These are phyloP conservation scores for Aureobasidium sp. DNA, from an alignment of 2,329 filamentous ascomycete species.

Conservation along the genomic window DNA sequence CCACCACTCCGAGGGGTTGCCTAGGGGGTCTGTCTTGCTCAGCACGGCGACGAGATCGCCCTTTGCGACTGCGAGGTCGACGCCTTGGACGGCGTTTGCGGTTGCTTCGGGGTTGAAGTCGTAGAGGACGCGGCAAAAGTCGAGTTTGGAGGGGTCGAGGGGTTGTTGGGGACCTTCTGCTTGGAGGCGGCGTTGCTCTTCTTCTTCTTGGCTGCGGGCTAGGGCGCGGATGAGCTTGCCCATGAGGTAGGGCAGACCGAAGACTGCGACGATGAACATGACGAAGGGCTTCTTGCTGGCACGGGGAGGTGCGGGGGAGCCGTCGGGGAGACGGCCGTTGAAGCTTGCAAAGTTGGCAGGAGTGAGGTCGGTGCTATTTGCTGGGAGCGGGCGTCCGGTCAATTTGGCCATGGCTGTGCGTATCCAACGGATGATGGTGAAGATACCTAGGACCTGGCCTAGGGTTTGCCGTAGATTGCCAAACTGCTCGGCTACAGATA, in stretches of 20 bases:
- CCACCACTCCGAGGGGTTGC: conserved; percentile 96
- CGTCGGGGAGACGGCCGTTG: conserved; percentile 53
- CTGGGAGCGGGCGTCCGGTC: conserved; percentile 83
- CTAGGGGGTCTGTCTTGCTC: conserved; percentile 84
- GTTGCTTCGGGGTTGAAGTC: conserved; percentile 81
- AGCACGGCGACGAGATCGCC: conserved; percentile 93
- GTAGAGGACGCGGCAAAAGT: conserved; percentile 92
- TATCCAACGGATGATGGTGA: conserved; percentile 91
- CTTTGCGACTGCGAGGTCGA: conserved; percentile 89
- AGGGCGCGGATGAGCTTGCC: conserved; percentile 86
- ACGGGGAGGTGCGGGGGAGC: conserved; percentile 58
- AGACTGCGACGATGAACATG: conserved; percentile 90
- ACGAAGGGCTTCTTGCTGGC: conserved; percentile 93
- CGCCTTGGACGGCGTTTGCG: conserved; percentile 47
- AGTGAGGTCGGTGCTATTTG: conserved; percentile 77
- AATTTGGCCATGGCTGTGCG: conserved; percentile 85
- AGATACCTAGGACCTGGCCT: conserved; percentile 89
- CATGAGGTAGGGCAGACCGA: conserved; percentile 95
- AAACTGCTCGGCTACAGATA: conserved; percentile 95
- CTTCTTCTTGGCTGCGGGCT: conserved; percentile 76
- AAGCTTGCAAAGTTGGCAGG: conserved; percentile 88
- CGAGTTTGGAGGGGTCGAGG: conserved; percentile 82
- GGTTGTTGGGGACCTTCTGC: conserved; percentile 45
- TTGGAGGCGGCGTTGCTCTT: conserved; percentile 55
- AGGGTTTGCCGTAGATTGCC: conserved; percentile 88